These are phyloP conservation scores for Oropetium thomaeum DNA, from an alignment of 176 grass and related monocot species.

Conservation along the genomic window DNA sequence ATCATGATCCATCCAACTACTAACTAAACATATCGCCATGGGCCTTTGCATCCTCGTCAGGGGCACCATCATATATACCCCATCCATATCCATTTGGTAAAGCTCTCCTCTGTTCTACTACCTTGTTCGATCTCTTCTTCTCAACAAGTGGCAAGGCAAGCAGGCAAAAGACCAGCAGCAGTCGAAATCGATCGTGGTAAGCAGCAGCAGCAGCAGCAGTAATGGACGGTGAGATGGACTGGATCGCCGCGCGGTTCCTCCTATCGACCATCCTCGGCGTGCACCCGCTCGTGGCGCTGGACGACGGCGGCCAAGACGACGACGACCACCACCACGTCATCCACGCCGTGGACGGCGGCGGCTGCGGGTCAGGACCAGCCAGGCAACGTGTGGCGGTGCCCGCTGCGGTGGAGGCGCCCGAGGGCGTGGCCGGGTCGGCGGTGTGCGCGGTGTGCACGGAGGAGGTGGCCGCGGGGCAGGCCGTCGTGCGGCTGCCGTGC, in stretches of 20 bases:
- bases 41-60: background rate
- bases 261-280: slow-evolving; percentile 12
- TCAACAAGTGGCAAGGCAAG: no score
- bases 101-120: background rate
- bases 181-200: no score
- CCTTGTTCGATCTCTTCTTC: background rate
- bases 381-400: background rate
- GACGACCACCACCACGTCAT: slow-evolving; percentile 1
- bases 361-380: no score
- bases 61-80: background rate
- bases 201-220: no score
- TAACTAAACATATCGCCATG: background rate
- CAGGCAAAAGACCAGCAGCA: background rate
- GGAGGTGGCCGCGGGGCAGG: slow-evolving; percentile 6
- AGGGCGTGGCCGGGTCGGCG: background rate
- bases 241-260: slow-evolving; percentile 30
- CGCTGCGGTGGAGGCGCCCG: background rate
- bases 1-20: background rate
- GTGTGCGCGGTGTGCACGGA: slow-evolving; percentile 28
- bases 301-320: background rate
- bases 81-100: background rate
- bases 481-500: slow-evolving; percentile 16
- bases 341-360: background rate
- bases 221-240: slow-evolving; percentile 27
- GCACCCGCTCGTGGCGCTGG: slow-evolving; percentile 16